Evolutionary conservation across 257 asterid genomes (phyloP).

Genomic region (Salvia miltiorrhiza): DNA sequence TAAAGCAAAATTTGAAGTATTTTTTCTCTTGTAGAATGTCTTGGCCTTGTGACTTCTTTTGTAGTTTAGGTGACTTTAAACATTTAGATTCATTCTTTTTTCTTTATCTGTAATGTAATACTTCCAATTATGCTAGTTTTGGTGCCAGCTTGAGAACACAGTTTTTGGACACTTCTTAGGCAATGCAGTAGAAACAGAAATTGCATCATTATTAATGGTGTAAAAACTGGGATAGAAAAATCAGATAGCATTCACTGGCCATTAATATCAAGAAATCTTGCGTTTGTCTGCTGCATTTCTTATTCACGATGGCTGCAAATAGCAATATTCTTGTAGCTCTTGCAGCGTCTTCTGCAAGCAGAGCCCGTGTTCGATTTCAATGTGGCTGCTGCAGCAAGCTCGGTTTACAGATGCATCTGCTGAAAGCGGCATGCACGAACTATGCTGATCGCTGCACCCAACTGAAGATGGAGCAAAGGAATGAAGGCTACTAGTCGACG

Average conservation of each 20-base stretch:
- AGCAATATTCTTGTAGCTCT: not conserved
- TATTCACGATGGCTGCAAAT: not conserved
- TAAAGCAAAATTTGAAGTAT: constrained; percentile 24
- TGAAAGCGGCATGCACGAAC: too few relatives aligned
- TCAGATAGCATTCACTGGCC: too few relatives aligned
- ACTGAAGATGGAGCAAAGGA: not conserved
- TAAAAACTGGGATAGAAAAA: too few relatives aligned
- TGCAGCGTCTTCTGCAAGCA: not conserved
- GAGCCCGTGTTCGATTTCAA: not conserved
- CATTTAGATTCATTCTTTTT: constrained; percentile 23
- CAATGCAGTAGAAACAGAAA: not conserved
- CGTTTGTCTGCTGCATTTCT: not conserved
- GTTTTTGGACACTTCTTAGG: not conserved
- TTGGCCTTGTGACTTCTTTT: constrained; percentile 15
- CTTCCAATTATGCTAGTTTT: not conserved
- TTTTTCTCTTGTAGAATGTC: constrained; percentile 15
- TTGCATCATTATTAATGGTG: too few relatives aligned
- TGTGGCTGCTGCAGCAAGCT: not conserved
- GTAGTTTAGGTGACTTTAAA: constrained; percentile 6
- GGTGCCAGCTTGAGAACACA: not conserved
- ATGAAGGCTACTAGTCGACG: not conserved
- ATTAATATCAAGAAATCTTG: too few relatives aligned
- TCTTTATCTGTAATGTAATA: not conserved
- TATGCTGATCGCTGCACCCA: too few relatives aligned
- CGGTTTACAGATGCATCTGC: not conserved